Evolutionary conservation across 139 green algal species (phyloP), one percentile per base, ranked within the genome.

Genomic region (Mesotaenium endlicherianum): DNA sequence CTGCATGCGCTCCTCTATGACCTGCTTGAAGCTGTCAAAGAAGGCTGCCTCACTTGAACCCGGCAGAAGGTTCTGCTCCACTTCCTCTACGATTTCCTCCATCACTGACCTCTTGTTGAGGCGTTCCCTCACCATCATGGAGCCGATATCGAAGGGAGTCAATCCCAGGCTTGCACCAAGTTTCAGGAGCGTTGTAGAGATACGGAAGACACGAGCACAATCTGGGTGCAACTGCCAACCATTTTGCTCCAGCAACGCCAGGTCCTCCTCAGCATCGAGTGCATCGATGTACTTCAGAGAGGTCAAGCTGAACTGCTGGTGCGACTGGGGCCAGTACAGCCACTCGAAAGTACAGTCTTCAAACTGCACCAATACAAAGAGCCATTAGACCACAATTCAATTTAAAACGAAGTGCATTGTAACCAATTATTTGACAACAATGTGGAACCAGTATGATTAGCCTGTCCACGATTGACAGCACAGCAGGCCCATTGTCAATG

Each of bases 381-480:
- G n/a, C n/a, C n/a, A n/a, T n/a, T n/a, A n/a, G n/a, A n/a, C n/a
- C n/a, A n/a, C n/a, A n/a, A n/a, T n/a, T n/a, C n/a, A n/a, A n/a
- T n/a, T n/a, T n/a, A n/a, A n/a, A n/a, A n/a, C n/a, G n/a, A n/a
- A n/a, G n/a, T n/a, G n/a, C n/a, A n/a, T n/a, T n/a, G n/a, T n/a
- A n/a, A n/a, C n/a, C n/a, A n/a, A n/a, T n/a, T n/a, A n/a, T n/a
- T n/a, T n/a, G n/a, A n/a, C n/a, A n/a, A n/a, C n/a, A n/a, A n/a
- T n/a, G 47, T 57, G 11, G 8, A 8, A 11, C 47, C 8, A 8
- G 8, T 57, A 8, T 57, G 8, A 57, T 57, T 11, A 57, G 47
- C 8, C 11, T 57, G 8, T 57, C 47, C 47, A 57, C 8, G 8
- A 97, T 87, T 95, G 97, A 57, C 8, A 57, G 11, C 47, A 26